These are phyloP conservation scores for Camelina sativa DNA, from an alignment of 345 rosid species.

Conservation along the genomic window DNA sequence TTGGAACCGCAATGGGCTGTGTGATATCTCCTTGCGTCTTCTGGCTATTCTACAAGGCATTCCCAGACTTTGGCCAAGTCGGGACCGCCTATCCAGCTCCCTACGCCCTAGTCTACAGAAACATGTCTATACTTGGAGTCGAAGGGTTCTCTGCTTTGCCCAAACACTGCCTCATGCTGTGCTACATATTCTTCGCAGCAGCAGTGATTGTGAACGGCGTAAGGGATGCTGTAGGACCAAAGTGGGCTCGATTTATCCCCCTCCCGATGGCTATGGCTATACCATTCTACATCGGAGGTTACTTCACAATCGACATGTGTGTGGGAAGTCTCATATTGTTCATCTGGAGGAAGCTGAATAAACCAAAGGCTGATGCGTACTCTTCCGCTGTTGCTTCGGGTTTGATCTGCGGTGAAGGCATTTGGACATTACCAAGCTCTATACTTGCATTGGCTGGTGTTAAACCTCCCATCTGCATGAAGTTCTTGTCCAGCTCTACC, in stretches of 20 bases:
- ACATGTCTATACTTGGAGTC: constrained; percentile 64
- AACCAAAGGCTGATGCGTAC: constrained; percentile 62
- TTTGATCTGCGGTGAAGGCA: constrained; percentile 73
- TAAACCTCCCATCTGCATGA: constrained; percentile 80
- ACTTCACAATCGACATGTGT: constrained; percentile 80
- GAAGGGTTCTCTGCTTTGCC: constrained; percentile 72
- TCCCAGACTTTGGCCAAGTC: constrained; percentile 48
- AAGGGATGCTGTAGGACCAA: constrained; percentile 49
- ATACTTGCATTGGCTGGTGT: constrained; percentile 61
- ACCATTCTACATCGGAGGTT: constrained; percentile 71
- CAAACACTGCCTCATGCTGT: constrained; percentile 59
- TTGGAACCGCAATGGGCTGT: constrained; percentile 85
- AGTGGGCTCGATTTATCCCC: constrained; percentile 55
- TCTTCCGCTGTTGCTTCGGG: constrained; percentile 79
- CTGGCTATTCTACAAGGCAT: constrained; percentile 82
- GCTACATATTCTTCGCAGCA: constrained; percentile 57
- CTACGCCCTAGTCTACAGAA: constrained; percentile 52
- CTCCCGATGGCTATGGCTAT: constrained; percentile 84
- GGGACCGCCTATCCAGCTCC: constrained; percentile 63
- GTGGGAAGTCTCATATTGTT: constrained; percentile 72
- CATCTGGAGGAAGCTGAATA: constrained; percentile 62
- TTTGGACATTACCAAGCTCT: constrained; percentile 75
- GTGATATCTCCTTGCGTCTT: constrained; percentile 70
- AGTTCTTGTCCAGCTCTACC: constrained; percentile 56
- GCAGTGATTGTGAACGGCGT: constrained; percentile 57